These are phyloP conservation scores for Akanthomyces uredinophilus DNA, from an alignment of 2,329 filamentous ascomycete species.

Conservation along the genomic window DNA sequence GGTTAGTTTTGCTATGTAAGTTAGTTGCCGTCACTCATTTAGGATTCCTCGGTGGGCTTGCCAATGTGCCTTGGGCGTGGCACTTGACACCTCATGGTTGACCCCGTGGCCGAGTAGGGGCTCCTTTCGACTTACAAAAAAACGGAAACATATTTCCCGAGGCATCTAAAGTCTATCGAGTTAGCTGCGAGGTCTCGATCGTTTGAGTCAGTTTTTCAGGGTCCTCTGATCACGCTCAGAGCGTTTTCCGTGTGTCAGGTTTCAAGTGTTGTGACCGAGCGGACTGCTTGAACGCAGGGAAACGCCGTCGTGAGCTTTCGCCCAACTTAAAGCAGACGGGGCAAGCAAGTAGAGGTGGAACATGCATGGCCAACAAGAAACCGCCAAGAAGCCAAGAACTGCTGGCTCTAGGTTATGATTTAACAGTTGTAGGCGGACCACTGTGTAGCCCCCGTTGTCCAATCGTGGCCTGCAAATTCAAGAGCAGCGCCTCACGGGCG, in stretches of 20 bases:
- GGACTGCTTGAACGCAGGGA: neutral
- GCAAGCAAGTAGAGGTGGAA: neutral
- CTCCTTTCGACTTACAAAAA: neutral
- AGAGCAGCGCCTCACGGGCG: neutral
- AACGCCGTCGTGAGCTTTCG: neutral
- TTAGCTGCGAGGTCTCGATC: neutral
- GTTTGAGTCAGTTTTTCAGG: neutral
- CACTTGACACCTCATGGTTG: neutral
- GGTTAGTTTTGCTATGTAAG: neutral
- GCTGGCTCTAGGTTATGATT: neutral
- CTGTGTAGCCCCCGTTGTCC: neutral
- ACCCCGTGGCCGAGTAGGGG: neutral
- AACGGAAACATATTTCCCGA: neutral
- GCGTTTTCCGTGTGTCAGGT: neutral
- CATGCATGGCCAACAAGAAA: neutral
- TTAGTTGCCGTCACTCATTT: neutral
- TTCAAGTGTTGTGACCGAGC: neutral
- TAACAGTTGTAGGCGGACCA: neutral
- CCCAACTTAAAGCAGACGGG: neutral
- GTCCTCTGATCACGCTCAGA: neutral
- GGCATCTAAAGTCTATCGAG: neutral
- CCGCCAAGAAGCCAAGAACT: constrained; percentile 7
- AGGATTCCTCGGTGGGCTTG: too few relatives aligned
- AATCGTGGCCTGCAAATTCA: neutral
- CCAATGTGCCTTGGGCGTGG: neutral